Percentiles rank a stretch among this genome's conserved stretches.
phyloP scores from a whole-genome alignment of 1,139 yeast genomes.

The Taphrina pruni region DNA sequence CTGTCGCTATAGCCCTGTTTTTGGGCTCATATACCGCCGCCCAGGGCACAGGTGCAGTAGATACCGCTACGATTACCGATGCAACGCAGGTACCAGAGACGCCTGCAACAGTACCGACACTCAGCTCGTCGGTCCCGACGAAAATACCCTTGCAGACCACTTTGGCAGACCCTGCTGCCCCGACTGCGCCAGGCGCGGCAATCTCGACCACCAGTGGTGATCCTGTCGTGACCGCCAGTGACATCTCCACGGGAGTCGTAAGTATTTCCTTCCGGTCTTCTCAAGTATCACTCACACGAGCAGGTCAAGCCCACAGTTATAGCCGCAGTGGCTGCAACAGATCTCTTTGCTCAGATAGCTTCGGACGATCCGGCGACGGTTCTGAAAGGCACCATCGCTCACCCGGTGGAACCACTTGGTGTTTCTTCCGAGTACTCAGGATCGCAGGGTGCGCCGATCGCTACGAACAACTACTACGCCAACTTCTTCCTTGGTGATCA shows the following conservation, averaged over 20 bases:
- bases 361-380: slow-evolving; percentile 40
- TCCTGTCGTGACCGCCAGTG: slow-evolving; percentile 11
- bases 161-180: slow-evolving; percentile 11
- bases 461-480: slow-evolving; percentile 74
- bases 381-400: slow-evolving; percentile 24
- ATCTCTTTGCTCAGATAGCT: slow-evolving; percentile 35
- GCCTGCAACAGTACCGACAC: slow-evolving; percentile 20
- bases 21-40: slow-evolving; percentile 2
- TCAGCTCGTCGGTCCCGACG: neutral
- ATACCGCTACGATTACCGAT: slow-evolving; percentile 35
- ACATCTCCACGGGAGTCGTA: slow-evolving; percentile 17
- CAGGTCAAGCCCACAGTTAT: slow-evolving; percentile 38
- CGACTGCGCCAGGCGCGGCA: slow-evolving; percentile 24
- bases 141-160: slow-evolving; percentile 19
- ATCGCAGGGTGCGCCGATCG: slow-evolving; percentile 49
- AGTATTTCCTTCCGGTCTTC: neutral
- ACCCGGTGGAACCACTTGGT: slow-evolving; percentile 15
- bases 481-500: slow-evolving; percentile 65
- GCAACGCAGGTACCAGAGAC: slow-evolving; percentile 28
- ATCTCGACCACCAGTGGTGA: slow-evolving; percentile 21
- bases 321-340: slow-evolving; percentile 32
- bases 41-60: slow-evolving; percentile 14
- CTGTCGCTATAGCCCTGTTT: neutral
- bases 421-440: slow-evolving; percentile 21
- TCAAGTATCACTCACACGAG: too few relatives aligned